These are phyloP conservation scores for Amniculicola lignicola DNA, from an alignment of 495 filamentous ascomycete species.

Conservation along the genomic window DNA sequence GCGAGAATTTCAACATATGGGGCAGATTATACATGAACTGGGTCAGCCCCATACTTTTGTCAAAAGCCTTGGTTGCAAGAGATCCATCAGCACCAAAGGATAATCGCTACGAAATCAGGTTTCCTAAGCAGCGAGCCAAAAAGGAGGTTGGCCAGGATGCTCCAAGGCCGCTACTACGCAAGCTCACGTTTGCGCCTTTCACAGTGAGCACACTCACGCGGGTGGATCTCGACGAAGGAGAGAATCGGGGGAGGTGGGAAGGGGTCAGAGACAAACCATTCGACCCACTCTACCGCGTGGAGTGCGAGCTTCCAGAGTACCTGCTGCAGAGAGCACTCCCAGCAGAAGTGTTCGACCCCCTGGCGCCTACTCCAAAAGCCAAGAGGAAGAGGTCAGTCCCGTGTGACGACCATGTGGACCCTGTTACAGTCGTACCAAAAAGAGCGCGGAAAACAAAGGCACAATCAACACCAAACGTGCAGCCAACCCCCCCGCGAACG, in stretches of 20 bases:
- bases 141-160: not conserved
- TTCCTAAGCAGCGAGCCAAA: slow-evolving; percentile 5
- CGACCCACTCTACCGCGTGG: slow-evolving; percentile 19
- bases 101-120: slow-evolving; percentile 3
- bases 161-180: not conserved
- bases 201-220: not conserved
- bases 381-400: not conserved
- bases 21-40: slow-evolving; percentile 9
- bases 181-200: slow-evolving; percentile 23
- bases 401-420: too few species aligned
- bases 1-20: slow-evolving; percentile 31
- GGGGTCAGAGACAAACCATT: slow-evolving; percentile 21
- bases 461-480: too few species aligned
- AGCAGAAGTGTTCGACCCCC: not conserved
- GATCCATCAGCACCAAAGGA: not conserved
- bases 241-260: not conserved
- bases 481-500: too few species aligned
- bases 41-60: slow-evolving; percentile 12
- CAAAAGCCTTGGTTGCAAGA: not conserved
- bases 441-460: too few species aligned
- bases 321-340: slow-evolving; percentile 18
- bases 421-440: too few species aligned
- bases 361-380: not conserved
- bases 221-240: not conserved
- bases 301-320: slow-evolving; percentile 21